These are phyloP conservation scores for Hypoxylon perforatum DNA, from an alignment of 495 filamentous ascomycete species.

Conservation along the genomic window DNA sequence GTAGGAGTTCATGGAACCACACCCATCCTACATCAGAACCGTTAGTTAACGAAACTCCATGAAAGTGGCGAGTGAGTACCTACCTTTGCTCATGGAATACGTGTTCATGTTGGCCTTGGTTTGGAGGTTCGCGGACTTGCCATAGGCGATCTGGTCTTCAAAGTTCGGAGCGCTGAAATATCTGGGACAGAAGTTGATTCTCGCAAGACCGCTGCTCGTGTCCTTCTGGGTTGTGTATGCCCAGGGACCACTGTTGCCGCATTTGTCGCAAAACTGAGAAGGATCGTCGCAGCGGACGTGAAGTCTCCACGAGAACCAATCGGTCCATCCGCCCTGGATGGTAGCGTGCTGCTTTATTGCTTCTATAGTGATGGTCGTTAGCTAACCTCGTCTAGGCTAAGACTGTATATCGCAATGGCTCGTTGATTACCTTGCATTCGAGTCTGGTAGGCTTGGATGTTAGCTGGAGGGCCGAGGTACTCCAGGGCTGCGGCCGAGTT, in stretches of 20 bases:
- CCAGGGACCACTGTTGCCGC: constrained; percentile 3
- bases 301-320: constrained; percentile 9
- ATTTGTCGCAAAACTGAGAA: background rate
- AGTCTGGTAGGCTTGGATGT: background rate
- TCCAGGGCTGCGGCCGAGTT: constrained; percentile 7
- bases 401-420: background rate
- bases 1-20: constrained; percentile 7
- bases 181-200: constrained; percentile 11
- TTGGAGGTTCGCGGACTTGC: background rate
- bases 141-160: background rate
- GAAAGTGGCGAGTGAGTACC: background rate
- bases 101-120: constrained; percentile 2
- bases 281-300: constrained; percentile 12
- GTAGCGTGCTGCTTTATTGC: constrained; percentile 6
- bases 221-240: constrained; percentile 3
- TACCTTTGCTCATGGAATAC: background rate
- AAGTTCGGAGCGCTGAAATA: constrained; percentile 6
- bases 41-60: background rate
- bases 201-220: background rate
- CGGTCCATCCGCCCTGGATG: constrained; percentile 3
- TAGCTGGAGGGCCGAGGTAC: constrained; percentile 1
- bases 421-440: background rate
- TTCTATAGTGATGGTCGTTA: background rate
- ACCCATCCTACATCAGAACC: background rate
- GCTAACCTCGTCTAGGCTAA: background rate